Percentiles rank a stretch among this genome's conserved stretches.
These are phyloP conservation scores for Neospermospora avenae DNA, from an alignment of 2,329 filamentous ascomycete genomes.

Conservation along the genomic window DNA sequence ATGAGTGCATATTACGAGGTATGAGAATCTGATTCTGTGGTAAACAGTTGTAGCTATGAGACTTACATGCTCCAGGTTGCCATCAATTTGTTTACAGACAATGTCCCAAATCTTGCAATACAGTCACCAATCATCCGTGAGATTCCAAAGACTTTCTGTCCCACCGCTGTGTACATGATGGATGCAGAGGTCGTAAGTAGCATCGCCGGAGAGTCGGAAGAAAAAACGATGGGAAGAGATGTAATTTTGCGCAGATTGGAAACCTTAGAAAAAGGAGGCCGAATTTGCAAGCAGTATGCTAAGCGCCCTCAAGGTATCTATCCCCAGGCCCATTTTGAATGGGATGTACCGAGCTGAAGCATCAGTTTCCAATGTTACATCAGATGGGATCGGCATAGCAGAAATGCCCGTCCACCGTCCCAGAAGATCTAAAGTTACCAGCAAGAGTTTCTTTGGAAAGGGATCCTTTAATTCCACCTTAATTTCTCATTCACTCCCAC, in stretches of 20 bases:
- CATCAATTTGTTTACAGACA: conserved; percentile 25
- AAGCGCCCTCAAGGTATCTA: conserved; percentile 14
- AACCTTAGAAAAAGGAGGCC: conserved; percentile 20
- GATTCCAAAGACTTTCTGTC: conserved; percentile 21
- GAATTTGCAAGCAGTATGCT: conserved; percentile 23
- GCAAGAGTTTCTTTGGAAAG: neutral
- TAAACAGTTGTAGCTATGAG: neutral
- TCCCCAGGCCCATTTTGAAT: neutral
- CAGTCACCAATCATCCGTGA: conserved; percentile 22
- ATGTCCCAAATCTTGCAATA: conserved; percentile 23
- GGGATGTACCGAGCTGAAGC: neutral
- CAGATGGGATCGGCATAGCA: too few relatives aligned
- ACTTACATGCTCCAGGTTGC: conserved; percentile 18
- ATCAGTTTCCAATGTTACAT: neutral
- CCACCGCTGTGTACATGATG: conserved; percentile 23
- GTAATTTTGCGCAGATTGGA: conserved; percentile 14
- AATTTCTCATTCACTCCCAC: neutral
- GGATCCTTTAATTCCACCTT: neutral
- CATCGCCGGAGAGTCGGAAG: conserved; percentile 23
- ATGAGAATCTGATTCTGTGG: neutral
- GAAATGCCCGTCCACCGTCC: neutral
- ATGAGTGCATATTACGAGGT: conserved; percentile 27
- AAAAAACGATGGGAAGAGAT: conserved; percentile 17
- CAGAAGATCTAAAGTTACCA: neutral
- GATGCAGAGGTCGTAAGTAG: conserved; percentile 8